Percentiles rank a stretch among this genome's conserved stretches.
Evolutionary conservation across 1,139 yeast species (phyloP).

Genomic region (Pneumocystis carinii): DNA sequence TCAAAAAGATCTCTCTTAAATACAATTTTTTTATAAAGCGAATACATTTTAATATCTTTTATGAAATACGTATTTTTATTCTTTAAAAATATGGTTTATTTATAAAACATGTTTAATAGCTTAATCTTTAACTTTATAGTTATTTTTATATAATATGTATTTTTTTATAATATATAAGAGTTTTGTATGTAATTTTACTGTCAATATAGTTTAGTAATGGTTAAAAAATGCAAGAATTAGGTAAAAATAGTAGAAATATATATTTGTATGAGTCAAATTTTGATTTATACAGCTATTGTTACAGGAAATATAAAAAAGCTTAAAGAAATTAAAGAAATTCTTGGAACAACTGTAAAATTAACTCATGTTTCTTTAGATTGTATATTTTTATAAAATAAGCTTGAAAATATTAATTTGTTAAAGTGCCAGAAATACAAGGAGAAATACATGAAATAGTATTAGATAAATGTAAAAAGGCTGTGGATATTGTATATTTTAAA

Average conservation of each 20-base stretch:
- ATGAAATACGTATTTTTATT: too few species aligned
- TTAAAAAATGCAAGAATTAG: neutral
- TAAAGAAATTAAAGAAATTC: constrained; percentile 10
- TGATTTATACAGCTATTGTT: constrained; percentile 7
- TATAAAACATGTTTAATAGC: too few species aligned
- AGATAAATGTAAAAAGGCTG: constrained; percentile 71
- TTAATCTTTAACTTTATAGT: neutral
- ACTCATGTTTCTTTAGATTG: constrained; percentile 9
- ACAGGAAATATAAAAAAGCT: constrained; percentile 13
- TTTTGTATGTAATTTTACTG: neutral
- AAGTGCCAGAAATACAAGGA: constrained; percentile 60
- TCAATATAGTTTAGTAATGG: neutral
- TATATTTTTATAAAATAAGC: neutral
- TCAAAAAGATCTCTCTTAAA: neutral
- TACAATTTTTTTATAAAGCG: too few species aligned
- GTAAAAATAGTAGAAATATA: neutral
- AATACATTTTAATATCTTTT: too few species aligned
- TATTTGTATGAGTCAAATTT: neutral
- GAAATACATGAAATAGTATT: constrained; percentile 65
- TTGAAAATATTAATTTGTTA: neutral
- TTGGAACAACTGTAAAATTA: constrained; percentile 6
- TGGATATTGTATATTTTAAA: constrained; percentile 27
- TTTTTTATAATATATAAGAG: neutral
- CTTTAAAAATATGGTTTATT: too few species aligned
- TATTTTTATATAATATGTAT: neutral